phyloP scores from a whole-genome alignment of 805 yeast genomes.

The Cyberlindnera galapagoensis region DNA sequence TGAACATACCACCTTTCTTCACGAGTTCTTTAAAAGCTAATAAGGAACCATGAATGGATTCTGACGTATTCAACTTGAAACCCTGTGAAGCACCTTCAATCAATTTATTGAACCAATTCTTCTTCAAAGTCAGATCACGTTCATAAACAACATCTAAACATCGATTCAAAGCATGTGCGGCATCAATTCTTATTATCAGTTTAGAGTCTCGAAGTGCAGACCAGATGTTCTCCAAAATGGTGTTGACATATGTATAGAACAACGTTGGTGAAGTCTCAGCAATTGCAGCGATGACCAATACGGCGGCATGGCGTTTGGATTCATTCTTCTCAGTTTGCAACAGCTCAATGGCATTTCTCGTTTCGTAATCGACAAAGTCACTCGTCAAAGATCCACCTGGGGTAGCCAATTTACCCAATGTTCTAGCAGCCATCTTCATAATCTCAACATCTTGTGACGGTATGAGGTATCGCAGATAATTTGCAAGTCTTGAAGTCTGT shows the following conservation, averaged over 20 bases:
- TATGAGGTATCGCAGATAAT: constrained; percentile 72
- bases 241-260: constrained; percentile 69
- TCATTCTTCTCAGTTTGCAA: constrained; percentile 83
- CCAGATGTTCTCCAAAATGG: constrained; percentile 81
- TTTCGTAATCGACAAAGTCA: constrained; percentile 89
- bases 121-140: constrained; percentile 64
- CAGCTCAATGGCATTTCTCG: constrained; percentile 87
- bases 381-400: constrained; percentile 89
- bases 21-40: constrained; percentile 77
- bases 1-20: constrained; percentile 61
- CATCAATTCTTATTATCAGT: constrained; percentile 67
- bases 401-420: constrained; percentile 81
- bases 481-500: constrained; percentile 87
- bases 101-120: constrained; percentile 68
- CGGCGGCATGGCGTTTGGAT: constrained; percentile 84
- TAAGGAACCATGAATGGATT: constrained; percentile 81
- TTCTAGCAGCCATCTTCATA: constrained; percentile 79
- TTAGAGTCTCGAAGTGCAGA: constrained; percentile 78
- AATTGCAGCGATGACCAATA: constrained; percentile 71
- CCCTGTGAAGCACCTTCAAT: constrained; percentile 63
- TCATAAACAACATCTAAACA: constrained; percentile 76
- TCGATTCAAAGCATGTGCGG: constrained; percentile 72
- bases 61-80: constrained; percentile 46
- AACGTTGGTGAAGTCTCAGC: constrained; percentile 85
- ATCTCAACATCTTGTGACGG: constrained; percentile 79